A percentile compares a stretch with the other conserved stretches of the same genome.
These are phyloP conservation scores for Polytrichum commune DNA, from an alignment of 225 moss, liverwort and hornwort species.

Conservation along the genomic window DNA sequence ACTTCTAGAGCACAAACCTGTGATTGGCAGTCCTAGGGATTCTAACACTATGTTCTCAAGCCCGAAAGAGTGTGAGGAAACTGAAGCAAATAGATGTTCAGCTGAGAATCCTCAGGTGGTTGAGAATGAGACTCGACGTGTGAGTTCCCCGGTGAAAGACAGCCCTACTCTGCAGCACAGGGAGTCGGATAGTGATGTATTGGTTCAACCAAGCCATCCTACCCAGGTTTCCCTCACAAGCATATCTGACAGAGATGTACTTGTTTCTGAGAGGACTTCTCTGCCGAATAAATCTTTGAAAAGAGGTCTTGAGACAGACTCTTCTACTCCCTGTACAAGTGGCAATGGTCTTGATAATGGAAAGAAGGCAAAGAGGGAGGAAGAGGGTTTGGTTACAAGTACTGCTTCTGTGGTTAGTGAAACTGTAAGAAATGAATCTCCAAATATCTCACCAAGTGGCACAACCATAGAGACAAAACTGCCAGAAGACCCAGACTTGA, in stretches of 20 bases:
- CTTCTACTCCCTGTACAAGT: not conserved
- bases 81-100: not conserved
- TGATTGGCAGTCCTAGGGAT: too few relatives aligned
- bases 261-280: conserved; percentile 11
- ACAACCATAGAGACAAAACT: conserved; percentile 18
- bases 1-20: too few relatives aligned
- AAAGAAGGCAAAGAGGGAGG: conserved; percentile 4
- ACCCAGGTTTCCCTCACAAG: too few relatives aligned
- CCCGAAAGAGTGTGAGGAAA: not conserved
- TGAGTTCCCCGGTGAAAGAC: conserved; percentile 7
- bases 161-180: not conserved
- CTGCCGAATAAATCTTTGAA: conserved; percentile 9
- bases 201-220: too few relatives aligned
- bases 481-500: conserved; percentile 3
- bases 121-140: conserved; percentile 9
- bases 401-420: conserved; percentile 9
- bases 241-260: not conserved
- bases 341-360: not conserved
- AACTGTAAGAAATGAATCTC: not conserved
- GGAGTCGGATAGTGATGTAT: conserved; percentile 9
- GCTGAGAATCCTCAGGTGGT: conserved; percentile 8
- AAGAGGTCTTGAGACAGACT: conserved; percentile 5
- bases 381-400: conserved; percentile 14
- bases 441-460: conserved; percentile 27
- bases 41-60: not conserved